Conservation (phyloP, 257 asterid genomes). For the Misopates orontium region DNA sequence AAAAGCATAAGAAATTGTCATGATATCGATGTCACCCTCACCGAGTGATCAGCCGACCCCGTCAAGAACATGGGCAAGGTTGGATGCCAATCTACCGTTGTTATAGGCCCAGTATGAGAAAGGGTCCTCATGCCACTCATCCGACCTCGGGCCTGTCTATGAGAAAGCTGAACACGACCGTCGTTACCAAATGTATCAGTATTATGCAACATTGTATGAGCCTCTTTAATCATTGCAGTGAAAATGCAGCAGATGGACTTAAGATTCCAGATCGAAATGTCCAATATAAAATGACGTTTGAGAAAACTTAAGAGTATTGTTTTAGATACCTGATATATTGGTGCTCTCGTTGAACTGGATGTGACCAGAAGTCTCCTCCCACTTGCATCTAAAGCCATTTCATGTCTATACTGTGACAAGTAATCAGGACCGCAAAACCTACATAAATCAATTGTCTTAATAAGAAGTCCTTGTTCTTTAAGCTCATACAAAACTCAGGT, state of each 20-base stretch:
- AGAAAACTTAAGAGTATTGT: neutral
- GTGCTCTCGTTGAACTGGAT: constrained; percentile 69
- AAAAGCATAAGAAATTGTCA: constrained; percentile 35
- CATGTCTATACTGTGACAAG: constrained; percentile 50
- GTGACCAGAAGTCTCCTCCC: constrained; percentile 84
- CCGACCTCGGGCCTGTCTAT: constrained; percentile 58
- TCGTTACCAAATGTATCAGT: neutral
- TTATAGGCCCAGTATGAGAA: constrained; percentile 66
- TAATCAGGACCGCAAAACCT: constrained; percentile 63
- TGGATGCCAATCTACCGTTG: constrained; percentile 98
- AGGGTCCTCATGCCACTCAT: constrained; percentile 65
- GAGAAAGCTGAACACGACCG: neutral
- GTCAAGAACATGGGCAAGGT: constrained; percentile 78
- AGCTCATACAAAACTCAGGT: neutral
- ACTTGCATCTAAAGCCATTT: constrained; percentile 82
- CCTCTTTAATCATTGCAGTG: too few relatives aligned
- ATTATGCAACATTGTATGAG: neutral
- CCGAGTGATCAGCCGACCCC: constrained; percentile 92
- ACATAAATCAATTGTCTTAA: constrained; percentile 25
- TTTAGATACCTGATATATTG: constrained; percentile 68
- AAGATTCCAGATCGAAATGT: neutral
- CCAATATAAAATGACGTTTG: neutral
- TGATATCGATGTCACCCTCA: constrained; percentile 62
- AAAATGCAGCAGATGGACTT: too few relatives aligned
- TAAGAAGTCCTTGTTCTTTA: neutral